Percentiles rank a stretch among this genome's conserved stretches.
Evolutionary conservation across 148 eudicot species (phyloP).

Genomic region (Polygonum maritimum): DNA sequence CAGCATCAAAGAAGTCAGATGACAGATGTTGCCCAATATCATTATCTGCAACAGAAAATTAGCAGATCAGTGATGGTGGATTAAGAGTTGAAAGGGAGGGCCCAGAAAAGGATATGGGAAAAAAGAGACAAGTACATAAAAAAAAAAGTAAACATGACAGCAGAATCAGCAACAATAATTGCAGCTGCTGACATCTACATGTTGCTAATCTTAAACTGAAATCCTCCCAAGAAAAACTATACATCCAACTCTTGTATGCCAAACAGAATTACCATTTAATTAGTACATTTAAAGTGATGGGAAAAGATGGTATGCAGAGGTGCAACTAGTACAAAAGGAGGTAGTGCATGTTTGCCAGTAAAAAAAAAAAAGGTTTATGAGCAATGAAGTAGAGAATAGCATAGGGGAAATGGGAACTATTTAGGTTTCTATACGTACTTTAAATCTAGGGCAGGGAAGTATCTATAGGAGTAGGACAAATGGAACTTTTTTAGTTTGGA

Average conservation of each 20-base stretch:
- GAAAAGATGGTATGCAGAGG: not conserved
- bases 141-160: not conserved
- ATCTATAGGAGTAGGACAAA: not conserved
- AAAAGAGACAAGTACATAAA: not conserved
- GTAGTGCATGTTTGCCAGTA: not conserved
- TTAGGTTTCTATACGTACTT: not conserved
- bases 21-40: slow-evolving; percentile 29
- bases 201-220: not conserved
- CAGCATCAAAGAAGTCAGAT: slow-evolving; percentile 21
- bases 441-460: not conserved
- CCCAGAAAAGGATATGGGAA: not conserved
- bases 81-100: not conserved
- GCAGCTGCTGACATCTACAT: not conserved
- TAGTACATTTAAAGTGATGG: not conserved
- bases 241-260: not conserved
- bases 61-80: not conserved
- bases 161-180: not conserved
- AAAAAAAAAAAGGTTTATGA: not conserved
- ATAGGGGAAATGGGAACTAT: too few species aligned
- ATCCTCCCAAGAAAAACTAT: not conserved
- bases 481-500: not conserved
- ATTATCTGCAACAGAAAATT: slow-evolving; percentile 33
- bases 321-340: not conserved
- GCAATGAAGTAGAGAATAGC: not conserved
- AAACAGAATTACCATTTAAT: not conserved